Evolutionary conservation across 108 stramenopile species (phyloP).

Genomic region (Fistulifera pelliculosa): DNA sequence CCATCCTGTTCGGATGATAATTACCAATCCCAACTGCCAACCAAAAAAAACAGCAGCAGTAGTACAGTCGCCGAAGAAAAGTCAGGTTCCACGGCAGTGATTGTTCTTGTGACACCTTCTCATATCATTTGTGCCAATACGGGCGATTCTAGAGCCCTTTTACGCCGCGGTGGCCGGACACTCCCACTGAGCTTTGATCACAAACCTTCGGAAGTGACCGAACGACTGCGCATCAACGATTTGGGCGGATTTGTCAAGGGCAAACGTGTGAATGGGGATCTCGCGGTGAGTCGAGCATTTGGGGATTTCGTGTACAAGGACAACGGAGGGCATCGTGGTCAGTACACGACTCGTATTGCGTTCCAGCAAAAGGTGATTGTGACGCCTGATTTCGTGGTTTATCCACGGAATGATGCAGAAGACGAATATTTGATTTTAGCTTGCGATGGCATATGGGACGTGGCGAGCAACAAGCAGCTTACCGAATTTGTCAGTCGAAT

Average conservation of each 20-base stretch:
- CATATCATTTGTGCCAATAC: conserved; percentile 93
- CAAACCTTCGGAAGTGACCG: conserved; percentile 82
- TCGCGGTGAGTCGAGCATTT: conserved; percentile 91
- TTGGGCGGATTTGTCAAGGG: conserved; percentile 72
- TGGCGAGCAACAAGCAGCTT: conserved; percentile 69
- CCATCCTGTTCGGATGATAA: neutral
- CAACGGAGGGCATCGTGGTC: conserved; percentile 16
- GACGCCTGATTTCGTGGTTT: conserved; percentile 71
- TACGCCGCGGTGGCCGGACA: conserved; percentile 35
- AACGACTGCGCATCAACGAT: conserved; percentile 54
- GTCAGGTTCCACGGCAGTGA: conserved; percentile 83
- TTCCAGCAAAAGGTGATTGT: conserved; percentile 71
- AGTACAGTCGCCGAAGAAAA: conserved; percentile 29
- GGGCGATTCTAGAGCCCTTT: conserved; percentile 90
- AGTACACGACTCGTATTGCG: neutral
- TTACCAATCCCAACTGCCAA: neutral
- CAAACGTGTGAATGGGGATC: conserved; percentile 90
- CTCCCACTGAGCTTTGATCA: conserved; percentile 90
- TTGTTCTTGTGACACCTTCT: conserved; percentile 79
- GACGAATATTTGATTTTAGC: conserved; percentile 86
- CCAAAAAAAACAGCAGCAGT: conserved; percentile 3
- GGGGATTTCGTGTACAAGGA: conserved; percentile 87
- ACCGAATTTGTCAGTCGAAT: conserved; percentile 50
- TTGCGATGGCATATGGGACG: conserved; percentile 97
- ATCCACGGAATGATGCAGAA: conserved; percentile 38